Conservation (phyloP, 2,329 filamentous ascomycete genomes). For the Didymella keratinophila region DNA sequence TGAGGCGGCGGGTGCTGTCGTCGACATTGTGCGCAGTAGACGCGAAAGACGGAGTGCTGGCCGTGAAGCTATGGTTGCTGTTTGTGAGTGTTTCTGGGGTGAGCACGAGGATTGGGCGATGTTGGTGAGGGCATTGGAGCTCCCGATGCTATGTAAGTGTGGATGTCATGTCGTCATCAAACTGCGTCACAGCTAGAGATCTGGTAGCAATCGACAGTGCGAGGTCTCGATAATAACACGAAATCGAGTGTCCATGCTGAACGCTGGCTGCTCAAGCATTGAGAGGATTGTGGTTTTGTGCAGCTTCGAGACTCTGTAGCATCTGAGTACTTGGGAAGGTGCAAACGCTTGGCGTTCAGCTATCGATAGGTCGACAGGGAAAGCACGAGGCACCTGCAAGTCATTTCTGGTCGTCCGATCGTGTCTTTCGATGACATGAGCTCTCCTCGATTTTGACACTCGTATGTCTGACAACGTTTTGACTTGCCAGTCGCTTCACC, state of each 20-base stretch:
- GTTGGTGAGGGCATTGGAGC: slow-evolving; percentile 10
- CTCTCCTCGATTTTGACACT: neutral
- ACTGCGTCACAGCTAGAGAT: slow-evolving; percentile 19
- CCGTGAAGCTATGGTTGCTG: slow-evolving; percentile 52
- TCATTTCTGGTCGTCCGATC: slow-evolving; percentile 1
- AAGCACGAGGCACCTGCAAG: slow-evolving; percentile 12
- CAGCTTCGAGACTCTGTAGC: neutral
- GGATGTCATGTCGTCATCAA: slow-evolving; percentile 21
- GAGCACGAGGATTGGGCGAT: neutral
- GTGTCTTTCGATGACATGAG: neutral
- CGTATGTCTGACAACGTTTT: neutral
- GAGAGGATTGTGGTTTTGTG: neutral
- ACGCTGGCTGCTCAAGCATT: neutral
- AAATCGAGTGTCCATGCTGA: no score
- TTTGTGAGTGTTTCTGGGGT: slow-evolving; percentile 6
- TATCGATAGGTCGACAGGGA: slow-evolving; percentile 6
- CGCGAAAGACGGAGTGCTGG: slow-evolving; percentile 47
- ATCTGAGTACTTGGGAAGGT: neutral
- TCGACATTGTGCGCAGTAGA: slow-evolving; percentile 56
- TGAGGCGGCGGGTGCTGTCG: slow-evolving; percentile 51
- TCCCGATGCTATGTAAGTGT: slow-evolving; percentile 9
- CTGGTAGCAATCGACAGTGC: slow-evolving; percentile 4
- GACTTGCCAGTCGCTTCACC: neutral
- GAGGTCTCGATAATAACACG: neutral
- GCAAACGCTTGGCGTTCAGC: slow-evolving; percentile 2